Evolutionary conservation across 1,139 yeast genomes (phyloP).

Genomic region (Groenewaldozyma sp.): DNA sequence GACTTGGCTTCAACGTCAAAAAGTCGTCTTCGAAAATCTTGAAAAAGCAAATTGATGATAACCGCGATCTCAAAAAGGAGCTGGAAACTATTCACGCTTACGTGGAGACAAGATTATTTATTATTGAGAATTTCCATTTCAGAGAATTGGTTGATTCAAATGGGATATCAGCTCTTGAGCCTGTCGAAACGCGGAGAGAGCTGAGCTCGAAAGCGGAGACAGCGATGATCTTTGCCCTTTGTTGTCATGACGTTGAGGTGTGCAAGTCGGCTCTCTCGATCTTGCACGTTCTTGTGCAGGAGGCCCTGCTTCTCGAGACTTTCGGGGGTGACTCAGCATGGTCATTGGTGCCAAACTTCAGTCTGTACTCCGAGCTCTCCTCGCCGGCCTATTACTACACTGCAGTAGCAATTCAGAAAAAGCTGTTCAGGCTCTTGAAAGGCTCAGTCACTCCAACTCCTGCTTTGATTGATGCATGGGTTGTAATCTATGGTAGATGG

Average conservation of each 20-base stretch:
- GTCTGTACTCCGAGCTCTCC: conserved; percentile 39
- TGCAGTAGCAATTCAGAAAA: conserved; percentile 65
- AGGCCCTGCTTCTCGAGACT: conserved; percentile 25
- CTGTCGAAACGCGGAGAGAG: conserved; percentile 22
- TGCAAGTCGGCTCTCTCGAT: conserved; percentile 45
- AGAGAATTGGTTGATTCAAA: conserved; percentile 18
- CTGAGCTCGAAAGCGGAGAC: conserved; percentile 36
- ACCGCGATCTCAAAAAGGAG: conserved; percentile 10
- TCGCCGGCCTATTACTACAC: conserved; percentile 57
- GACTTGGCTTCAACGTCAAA: conserved; percentile 12
- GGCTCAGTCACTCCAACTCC: conserved; percentile 48
- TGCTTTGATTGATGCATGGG: conserved; percentile 55
- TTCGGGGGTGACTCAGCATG: conserved; percentile 22
- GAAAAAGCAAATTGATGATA: not conserved
- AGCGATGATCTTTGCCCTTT: conserved; percentile 40
- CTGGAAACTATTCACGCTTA: conserved; percentile 15
- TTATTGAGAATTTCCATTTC: conserved; percentile 21
- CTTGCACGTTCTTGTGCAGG: conserved; percentile 40
- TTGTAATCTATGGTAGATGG: conserved; percentile 42
- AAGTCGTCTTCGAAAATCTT: conserved; percentile 9
- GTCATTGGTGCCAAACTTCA: conserved; percentile 26
- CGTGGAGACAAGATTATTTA: conserved; percentile 16
- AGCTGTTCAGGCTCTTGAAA: conserved; percentile 47
- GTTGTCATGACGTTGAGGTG: conserved; percentile 51
- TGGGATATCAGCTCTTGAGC: conserved; percentile 18